Evolutionary conservation across 2,329 filamentous ascomycete species (phyloP), one percentile per base, ranked within the genome.

Genomic region (Claviceps pazoutovae): DNA sequence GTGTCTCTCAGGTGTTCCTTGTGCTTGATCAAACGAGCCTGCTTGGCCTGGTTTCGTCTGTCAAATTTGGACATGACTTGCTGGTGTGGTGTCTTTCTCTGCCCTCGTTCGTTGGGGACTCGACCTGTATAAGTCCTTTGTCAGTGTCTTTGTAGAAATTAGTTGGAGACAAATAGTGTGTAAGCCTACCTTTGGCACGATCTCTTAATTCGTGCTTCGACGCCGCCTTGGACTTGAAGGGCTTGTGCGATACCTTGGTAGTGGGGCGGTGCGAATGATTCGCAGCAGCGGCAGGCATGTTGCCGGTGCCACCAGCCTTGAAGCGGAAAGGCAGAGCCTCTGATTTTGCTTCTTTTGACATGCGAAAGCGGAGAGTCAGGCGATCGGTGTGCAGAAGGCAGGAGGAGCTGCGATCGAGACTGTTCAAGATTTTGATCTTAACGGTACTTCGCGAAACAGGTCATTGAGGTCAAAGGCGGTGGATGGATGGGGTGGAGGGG

Each of bases 61-160:
- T 95, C 89, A 66, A 98, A 79, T 71, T 97, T 98, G 54, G 89
- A 95, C 87, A 96, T 91, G 71, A 96, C 81, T 71, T 95, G 88
- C 67, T 98, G 93, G 67, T 95, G 88, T 51, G 88, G 88, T 16
- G 91, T 95, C 68, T 88, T 94, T 63, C 91, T 82, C 60, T 75
- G 74, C 55, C 84, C 83, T 61, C 77, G 80, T 64, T 95, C 86
- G 61, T 80, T 72, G 51, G 75, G 83, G 48, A 91, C 78, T 68
- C 93, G 93, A 64, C 90, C 88, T 93, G 30, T 38, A 26, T 3
- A 19, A 17, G 6, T 16, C 49, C 9, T n/a, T 17, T 13, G 34
- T 50, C 21, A 50, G 49, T 17, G 21, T 5, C 23, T 38, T 16
- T 19, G 3, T 2, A 13, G n/a, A 36, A 2, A 30, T 17, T 13